Base-by-base conservation (phyloP, 2,329 filamentous ascomycete species). In the Cercospora beticola region DNA sequence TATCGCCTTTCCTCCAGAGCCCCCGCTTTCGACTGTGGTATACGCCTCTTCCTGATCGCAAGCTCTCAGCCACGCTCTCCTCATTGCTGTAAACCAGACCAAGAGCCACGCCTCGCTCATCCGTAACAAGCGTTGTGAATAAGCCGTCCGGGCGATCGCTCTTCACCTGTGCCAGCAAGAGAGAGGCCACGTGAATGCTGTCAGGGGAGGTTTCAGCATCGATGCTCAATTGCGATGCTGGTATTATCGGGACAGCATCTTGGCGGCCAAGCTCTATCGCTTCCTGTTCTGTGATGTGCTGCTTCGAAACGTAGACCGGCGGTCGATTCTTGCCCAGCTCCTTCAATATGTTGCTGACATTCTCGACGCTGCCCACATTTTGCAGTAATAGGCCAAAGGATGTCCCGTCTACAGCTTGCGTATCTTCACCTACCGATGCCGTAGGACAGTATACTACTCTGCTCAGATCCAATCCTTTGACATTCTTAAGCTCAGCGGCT, bases 11-110 rank as follows among this genome's bases (percentile, higher is more conserved):
- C 81, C 97, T 91, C 95, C 95, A 99, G 30, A 99, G 82, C 0
- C 95, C 95, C 56, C 95, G 88, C 84, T 97, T 98, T 63, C 95
- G 87, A 83, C 94, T 98, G 81, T 97, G 93, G 79, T 99, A 99
- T 43, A 98, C 94, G 33, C 95, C 94, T 12, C 86, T 85, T 21
- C 90, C 89, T 7, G 93, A 97, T 76, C 88, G 88, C 69, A 99
- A 79, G 43, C 94, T 94, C 82, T 97, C 94, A 8, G 89, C 85
- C 36, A 99, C 89, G 78, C 94, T 98, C 80, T 96, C 92, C 71
- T 91, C 88, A 77, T 92, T 97, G 81, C 94, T 97, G 84, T 97
- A 99, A 18, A 97, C 95, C 72, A 99, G 82, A 0, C 95, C 95
- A 14, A 99, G 83, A 8, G 93, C 92, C 21, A 91, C 84, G 1